These are phyloP conservation scores for Tricholoma bakamatsutake DNA, from an alignment of 768 basidiomycete species.

Conservation along the genomic window DNA sequence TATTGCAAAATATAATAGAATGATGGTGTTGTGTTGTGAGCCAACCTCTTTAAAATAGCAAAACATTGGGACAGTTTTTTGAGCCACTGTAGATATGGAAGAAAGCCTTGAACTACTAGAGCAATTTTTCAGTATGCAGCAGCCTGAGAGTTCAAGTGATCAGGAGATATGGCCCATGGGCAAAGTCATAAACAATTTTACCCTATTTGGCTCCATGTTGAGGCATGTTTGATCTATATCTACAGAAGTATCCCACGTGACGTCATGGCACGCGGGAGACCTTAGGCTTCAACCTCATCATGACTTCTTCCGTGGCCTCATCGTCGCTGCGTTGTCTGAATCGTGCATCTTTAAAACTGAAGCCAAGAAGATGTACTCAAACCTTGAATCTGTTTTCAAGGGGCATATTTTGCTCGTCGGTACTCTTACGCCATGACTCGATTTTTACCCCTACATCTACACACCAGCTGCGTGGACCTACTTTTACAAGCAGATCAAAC, in stretches of 20 bases:
- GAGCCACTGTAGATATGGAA: not conserved
- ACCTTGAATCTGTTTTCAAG: not conserved
- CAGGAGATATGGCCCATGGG: too few species aligned
- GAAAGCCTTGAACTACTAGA: not conserved
- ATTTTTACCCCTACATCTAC: constrained; percentile 19
- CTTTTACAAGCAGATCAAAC: constrained; percentile 11
- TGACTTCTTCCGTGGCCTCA: constrained; percentile 9
- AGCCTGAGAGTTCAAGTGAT: too few species aligned
- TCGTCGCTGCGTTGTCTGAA: constrained; percentile 12
- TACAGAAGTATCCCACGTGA: too few species aligned
- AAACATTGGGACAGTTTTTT: too few species aligned
- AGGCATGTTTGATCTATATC: too few species aligned
- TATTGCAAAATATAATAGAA: too few species aligned
- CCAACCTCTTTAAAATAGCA: too few species aligned
- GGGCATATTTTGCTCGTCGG: constrained; percentile 5
- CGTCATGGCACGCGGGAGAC: too few species aligned
- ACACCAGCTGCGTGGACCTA: constrained; percentile 12
- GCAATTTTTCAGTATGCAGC: too few species aligned
- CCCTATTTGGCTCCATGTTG: too few species aligned
- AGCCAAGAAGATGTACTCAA: not conserved
- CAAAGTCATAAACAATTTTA: too few species aligned
- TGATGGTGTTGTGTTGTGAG: too few species aligned
- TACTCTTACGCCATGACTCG: constrained; percentile 17
- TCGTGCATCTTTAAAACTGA: constrained; percentile 4
- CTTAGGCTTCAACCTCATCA: constrained; percentile 1